phyloP scores from a whole-genome alignment of 1,139 yeast genomes.

The Yamadazyma membranifaciens region DNA sequence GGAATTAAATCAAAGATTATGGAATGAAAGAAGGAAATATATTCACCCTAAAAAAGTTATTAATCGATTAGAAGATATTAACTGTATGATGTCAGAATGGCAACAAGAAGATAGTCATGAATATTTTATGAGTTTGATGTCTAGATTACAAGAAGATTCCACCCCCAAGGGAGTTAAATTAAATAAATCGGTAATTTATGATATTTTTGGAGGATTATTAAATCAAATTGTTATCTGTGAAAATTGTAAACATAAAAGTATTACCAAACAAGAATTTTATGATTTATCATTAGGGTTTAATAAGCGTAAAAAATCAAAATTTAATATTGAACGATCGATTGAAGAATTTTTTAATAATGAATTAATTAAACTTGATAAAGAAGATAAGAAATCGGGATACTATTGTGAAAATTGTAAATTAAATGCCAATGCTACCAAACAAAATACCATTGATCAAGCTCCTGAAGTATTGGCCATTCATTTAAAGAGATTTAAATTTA shows the following conservation, averaged over 20 bases:
- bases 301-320: conserved; percentile 36
- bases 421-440: conserved; percentile 75
- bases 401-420: conserved; percentile 84
- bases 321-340: conserved; percentile 71
- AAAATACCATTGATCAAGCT: conserved; percentile 69
- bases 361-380: conserved; percentile 63
- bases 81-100: conserved; percentile 96
- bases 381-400: conserved; percentile 61
- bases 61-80: conserved; percentile 73
- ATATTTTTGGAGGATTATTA: conserved; percentile 88
- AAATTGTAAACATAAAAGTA: conserved; percentile 76
- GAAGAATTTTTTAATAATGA: conserved; percentile 82
- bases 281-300: conserved; percentile 79
- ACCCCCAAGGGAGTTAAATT: conserved; percentile 86
- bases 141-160: conserved; percentile 86
- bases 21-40: conserved; percentile 46
- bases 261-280: conserved; percentile 90
- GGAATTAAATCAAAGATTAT: conserved; percentile 65
- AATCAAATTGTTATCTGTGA: conserved; percentile 83
- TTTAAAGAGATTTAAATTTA: conserved; percentile 85
- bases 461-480: conserved; percentile 90
- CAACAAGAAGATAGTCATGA: conserved; percentile 98
- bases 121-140: conserved; percentile 86
- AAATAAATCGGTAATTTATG: conserved; percentile 80
- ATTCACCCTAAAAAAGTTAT: conserved; percentile 76